Conservation (phyloP, 2,329 filamentous ascomycete genomes). For the Ophiosphaerella herpotricha region DNA sequence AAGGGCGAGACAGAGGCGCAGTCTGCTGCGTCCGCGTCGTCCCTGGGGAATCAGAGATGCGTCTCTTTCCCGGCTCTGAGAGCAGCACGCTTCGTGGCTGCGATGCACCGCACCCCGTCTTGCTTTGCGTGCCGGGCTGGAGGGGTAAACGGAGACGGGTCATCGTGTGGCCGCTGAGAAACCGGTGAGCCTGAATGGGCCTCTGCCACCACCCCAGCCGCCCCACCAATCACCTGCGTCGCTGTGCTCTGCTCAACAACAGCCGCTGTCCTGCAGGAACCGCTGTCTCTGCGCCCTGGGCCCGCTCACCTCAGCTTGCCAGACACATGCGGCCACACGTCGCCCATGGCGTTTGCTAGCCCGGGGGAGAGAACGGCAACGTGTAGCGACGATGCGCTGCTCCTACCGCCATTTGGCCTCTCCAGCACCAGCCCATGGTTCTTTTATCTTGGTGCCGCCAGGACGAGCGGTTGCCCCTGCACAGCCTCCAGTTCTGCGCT, state of each 20-base stretch:
- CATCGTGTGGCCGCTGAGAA: constrained; percentile 13
- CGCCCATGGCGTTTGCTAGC: constrained; percentile 6
- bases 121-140: background rate
- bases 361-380: constrained; percentile 4
- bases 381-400: background rate
- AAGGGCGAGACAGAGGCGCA: constrained; percentile 12
- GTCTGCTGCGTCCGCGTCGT: constrained; percentile 2
- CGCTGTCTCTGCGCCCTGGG: constrained; percentile 6
- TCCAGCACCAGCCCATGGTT: background rate
- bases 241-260: background rate
- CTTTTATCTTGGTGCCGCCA: background rate
- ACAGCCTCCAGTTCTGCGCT: no score
- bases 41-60: no score
- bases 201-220: background rate
- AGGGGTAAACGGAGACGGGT: constrained; percentile 17
- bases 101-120: background rate
- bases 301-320: constrained; percentile 15
- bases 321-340: constrained; percentile 9
- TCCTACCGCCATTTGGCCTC: background rate
- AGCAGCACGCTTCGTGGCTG: constrained; percentile 4
- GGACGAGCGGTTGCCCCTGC: background rate
- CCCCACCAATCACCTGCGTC: background rate
- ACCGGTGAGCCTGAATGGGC: constrained; percentile 2
- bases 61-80: background rate
- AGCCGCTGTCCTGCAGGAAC: constrained; percentile 5